These are phyloP conservation scores for Primulina eburnea DNA, from an alignment of 257 asterid genomes.

Conservation along the genomic window DNA sequence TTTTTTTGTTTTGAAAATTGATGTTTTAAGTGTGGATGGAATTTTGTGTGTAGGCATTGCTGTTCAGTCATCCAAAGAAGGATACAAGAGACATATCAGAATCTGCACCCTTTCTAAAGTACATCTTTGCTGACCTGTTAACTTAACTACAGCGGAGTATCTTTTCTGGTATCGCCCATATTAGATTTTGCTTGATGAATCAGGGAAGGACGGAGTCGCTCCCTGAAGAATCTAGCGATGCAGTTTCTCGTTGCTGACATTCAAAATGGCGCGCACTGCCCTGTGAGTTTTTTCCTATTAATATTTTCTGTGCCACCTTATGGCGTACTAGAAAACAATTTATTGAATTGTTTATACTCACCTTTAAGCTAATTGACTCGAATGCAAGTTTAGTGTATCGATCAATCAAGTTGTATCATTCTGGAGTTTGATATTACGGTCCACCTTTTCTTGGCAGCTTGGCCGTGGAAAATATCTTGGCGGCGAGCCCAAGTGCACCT, in stretches of 20 bases:
- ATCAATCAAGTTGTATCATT: not conserved
- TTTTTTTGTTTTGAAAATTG: not conserved
- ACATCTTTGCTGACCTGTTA: conserved; percentile 25
- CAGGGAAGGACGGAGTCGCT: conserved; percentile 87
- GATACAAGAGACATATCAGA: conserved; percentile 89
- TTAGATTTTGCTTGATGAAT: conserved; percentile 30
- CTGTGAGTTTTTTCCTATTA: conserved; percentile 47
- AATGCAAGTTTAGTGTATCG: not conserved
- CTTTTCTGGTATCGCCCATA: not conserved
- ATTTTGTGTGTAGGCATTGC: conserved; percentile 61
- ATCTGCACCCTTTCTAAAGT: conserved; percentile 69
- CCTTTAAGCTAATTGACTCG: not conserved
- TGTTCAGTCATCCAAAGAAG: conserved; percentile 86
- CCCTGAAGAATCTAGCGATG: conserved; percentile 74
- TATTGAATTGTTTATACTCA: not conserved
- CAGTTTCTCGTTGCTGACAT: conserved; percentile 69
- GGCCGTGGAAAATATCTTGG: not conserved
- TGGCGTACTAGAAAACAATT: conserved; percentile 7
- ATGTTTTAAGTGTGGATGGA: conserved; percentile 1
- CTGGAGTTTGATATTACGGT: not conserved
- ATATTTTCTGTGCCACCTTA: conserved; percentile 12
- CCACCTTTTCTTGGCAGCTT: not conserved
- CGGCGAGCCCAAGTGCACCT: not conserved
- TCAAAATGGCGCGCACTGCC: conserved; percentile 94
- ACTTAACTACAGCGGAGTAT: conserved; percentile 22